Base-by-base conservation (phyloP, 176 grass and related monocot species). In the Bothriochloa decipiens region DNA sequence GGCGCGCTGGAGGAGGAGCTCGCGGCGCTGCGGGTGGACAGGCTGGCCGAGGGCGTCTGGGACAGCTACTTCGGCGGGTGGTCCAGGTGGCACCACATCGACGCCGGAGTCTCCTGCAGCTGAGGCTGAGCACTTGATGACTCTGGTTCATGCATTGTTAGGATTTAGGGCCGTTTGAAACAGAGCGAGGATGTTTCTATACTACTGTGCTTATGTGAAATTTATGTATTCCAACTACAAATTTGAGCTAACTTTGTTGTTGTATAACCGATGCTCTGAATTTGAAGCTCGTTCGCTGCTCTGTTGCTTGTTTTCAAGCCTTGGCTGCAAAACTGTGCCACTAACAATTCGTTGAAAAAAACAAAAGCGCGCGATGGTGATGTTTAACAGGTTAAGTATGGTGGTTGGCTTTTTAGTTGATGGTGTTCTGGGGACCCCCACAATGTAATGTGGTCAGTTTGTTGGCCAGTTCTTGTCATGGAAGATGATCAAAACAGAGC, bases 11-110 rank as follows among this genome's bases (percentile, higher is more conserved):
- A 89, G 61, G 89, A 87, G 43, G 89, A 87, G 79, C 66, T 89
- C 72, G 63, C 11, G 49, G 65, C 82, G 42, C 18, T 94, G 10
- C 82, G 87, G 81, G 70, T 87, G 67, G 87, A 91, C 75, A 41
- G 69, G 62, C 9, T 91, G 0, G 89, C 89, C 1, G 87, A 85
- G 62, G 89, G 89, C 46, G 67, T 89, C 18, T 89, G 89, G 92
- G 46, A 91, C 29, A 32, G 60, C 77, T 94, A 89, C 84, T 89
- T 91, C 63, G 92, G 87, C 22, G 75, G 77, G 69, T 91, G 75
- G 78, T 91, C 87, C 13, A 91, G 20, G 76, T 94, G 89, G 92
- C 86, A 85, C 87, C 26, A 81, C 71, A 29, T 53, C 72, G 25
- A 52, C 70, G 41, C 41, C 2, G 70, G 41, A 29, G 26, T 15